Evolutionary conservation across 2,329 filamentous ascomycete species (phyloP).

Genomic region (Sporothrix inflata): DNA sequence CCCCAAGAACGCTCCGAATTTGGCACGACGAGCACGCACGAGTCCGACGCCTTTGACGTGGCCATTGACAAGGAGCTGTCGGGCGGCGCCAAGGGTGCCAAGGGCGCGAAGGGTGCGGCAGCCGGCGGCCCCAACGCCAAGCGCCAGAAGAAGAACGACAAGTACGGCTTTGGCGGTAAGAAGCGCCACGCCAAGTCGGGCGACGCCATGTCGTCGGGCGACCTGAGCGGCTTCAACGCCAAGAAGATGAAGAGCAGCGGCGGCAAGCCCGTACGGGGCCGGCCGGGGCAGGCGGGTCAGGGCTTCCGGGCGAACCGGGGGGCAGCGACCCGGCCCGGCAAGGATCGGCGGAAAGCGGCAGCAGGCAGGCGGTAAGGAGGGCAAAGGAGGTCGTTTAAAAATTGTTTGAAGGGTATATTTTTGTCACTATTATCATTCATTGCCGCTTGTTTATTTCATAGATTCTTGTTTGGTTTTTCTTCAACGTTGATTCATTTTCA

Average conservation of each 20-base stretch:
- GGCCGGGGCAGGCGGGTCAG: slow-evolving; percentile 39
- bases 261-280: slow-evolving; percentile 35
- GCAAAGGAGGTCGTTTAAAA: neutral
- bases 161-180: slow-evolving; percentile 95
- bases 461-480: neutral
- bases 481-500: neutral
- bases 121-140: slow-evolving; percentile 61
- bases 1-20: slow-evolving; percentile 84
- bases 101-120: slow-evolving; percentile 43
- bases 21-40: slow-evolving; percentile 66
- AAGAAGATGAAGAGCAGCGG: slow-evolving; percentile 80
- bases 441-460: neutral
- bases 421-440: slow-evolving; percentile 19
- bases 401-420: neutral
- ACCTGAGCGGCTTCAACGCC: slow-evolving; percentile 77
- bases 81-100: slow-evolving; percentile 36
- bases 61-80: slow-evolving; percentile 72
- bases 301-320: slow-evolving; percentile 33
- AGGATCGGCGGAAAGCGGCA: slow-evolving; percentile 54
- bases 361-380: slow-evolving; percentile 40
- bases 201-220: slow-evolving; percentile 79
- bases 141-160: slow-evolving; percentile 90
- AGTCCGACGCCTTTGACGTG: slow-evolving; percentile 89
- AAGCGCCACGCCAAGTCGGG: slow-evolving; percentile 90
- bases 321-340: slow-evolving; percentile 41